Evolutionary conservation across 2,329 filamentous ascomycete species (phyloP), one percentile per base, ranked within the genome.

Genomic region (Xylariaceae sp.): DNA sequence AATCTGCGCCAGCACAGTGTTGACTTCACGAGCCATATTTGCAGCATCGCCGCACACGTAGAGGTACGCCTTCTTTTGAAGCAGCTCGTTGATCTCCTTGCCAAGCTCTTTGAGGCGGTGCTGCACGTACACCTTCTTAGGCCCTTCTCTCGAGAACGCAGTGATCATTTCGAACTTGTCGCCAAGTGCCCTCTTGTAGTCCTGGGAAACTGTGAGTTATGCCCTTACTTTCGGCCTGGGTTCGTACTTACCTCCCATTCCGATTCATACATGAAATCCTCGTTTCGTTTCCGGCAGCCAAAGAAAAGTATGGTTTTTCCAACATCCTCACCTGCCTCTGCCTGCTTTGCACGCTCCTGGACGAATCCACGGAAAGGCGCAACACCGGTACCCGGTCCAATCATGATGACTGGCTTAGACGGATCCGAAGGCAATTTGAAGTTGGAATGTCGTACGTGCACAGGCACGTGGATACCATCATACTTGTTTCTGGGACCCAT

Each of bases 391-490:
- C 93, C 93, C 11, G 93, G 93, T 18, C 93, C 93, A 54, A 97
- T 81, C 83, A 96, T 90, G 64, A 98, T 95, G 55, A 98, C 74
- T 22, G 93, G 93, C 69, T 94, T 95, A 37, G 85, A 81, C 3
- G 93, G 89, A 58, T 98, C 90, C 13, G 93, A 96, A 8, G 93
- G 93, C 22, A 98, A 80, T 73, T 97, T 97, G 80, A 98, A 98
- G 73, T 97, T 98, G 51, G 93, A 97, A 70, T 96, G 91, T 51
- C 93, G 88, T 45, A 98, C 83, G 62, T 98, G 93, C 12, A 98
- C 88, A 3, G 93, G 93, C 18, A 97, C 85, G 60, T 94, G 90
- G 46, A 96, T 84, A 47, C 91, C 91, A 57, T 95, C 88, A 66
- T 97, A 98, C 70, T 95, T 97, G 76, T 95, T 95, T 59, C 93